Percentiles rank a stretch among this genome's conserved stretches.
Evolutionary conservation across 176 grass and related monocot genomes (phyloP).

Genomic region (Cenchrus americanus): DNA sequence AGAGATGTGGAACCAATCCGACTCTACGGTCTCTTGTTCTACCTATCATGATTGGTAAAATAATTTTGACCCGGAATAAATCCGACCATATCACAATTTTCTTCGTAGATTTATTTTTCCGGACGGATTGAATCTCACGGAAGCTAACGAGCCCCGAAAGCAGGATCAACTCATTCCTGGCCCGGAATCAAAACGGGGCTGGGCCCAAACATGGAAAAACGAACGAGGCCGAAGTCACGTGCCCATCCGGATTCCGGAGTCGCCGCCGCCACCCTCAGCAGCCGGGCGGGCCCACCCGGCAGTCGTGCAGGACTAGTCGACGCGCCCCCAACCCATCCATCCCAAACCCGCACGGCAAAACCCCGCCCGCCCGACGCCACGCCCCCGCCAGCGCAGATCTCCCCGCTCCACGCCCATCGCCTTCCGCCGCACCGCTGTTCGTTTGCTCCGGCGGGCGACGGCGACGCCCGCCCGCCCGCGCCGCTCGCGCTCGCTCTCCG

Average conservation of each 20-base stretch:
- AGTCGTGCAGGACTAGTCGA: constrained; percentile 34
- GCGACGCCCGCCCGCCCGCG: constrained; percentile 8
- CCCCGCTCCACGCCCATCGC: not conserved
- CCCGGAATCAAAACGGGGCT: no score
- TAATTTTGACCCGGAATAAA: no score
- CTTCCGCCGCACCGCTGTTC: constrained; percentile 5
- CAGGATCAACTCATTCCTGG: no score
- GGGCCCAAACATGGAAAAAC: no score
- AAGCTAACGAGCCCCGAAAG: no score
- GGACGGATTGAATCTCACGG: no score
- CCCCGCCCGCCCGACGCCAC: not conserved
- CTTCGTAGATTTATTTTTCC: no score
- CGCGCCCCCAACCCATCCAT: not conserved
- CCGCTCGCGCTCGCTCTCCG: not conserved
- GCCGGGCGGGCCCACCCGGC: not conserved
- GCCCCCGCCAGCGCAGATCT: constrained; percentile 30
- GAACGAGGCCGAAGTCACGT: not conserved
- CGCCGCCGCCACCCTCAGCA: not conserved
- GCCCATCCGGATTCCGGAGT: not conserved
- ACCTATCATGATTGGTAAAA: no score
- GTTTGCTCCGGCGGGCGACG: not conserved
- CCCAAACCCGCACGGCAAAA: constrained; percentile 29
- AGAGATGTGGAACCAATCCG: no score
- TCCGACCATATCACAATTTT: no score
- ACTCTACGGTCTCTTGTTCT: no score